Conservation (phyloP, 108 stramenopile genomes). For the Cyclotella choctawhatcheeana region DNA sequence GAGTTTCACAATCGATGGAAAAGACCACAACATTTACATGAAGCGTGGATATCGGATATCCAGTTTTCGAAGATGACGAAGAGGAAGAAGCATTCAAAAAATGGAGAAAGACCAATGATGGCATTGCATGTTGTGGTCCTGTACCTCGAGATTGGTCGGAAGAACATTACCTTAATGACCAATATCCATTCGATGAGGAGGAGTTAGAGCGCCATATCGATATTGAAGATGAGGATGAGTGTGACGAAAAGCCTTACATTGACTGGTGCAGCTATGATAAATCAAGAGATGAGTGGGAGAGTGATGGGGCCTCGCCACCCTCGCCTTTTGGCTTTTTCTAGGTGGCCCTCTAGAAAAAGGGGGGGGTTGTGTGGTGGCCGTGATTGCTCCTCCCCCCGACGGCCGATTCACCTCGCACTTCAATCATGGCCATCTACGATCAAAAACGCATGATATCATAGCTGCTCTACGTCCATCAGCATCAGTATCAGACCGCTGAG, state of each 20-base stretch:
- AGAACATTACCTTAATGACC: slow-evolving; percentile 25
- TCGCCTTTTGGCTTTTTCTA: too few relatives aligned
- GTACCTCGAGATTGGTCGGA: slow-evolving; percentile 20
- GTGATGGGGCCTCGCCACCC: too few relatives aligned
- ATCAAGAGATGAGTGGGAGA: too few relatives aligned
- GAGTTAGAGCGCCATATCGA: slow-evolving; percentile 1
- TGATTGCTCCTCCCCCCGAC: too few relatives aligned
- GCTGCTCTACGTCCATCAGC: too few relatives aligned
- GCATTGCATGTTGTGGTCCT: slow-evolving; percentile 14
- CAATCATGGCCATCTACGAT: too few relatives aligned
- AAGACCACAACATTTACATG: background rate
- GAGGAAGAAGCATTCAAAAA: slow-evolving; percentile 18
- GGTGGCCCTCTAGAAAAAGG: too few relatives aligned
- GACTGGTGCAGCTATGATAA: background rate
- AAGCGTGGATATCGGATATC: background rate
- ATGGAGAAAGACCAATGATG: slow-evolving; percentile 8
- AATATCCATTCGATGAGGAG: slow-evolving; percentile 11
- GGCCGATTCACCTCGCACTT: too few relatives aligned
- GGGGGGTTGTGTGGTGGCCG: too few relatives aligned
- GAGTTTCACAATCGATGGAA: background rate
- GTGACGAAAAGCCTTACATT: background rate
- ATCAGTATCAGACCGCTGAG: too few relatives aligned
- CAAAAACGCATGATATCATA: too few relatives aligned
- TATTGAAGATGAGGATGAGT: background rate
- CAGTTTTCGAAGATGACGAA: slow-evolving; percentile 14